phyloP scores from a whole-genome alignment of 768 basidiomycete genomes.

The Naganishia friedmannii region DNA sequence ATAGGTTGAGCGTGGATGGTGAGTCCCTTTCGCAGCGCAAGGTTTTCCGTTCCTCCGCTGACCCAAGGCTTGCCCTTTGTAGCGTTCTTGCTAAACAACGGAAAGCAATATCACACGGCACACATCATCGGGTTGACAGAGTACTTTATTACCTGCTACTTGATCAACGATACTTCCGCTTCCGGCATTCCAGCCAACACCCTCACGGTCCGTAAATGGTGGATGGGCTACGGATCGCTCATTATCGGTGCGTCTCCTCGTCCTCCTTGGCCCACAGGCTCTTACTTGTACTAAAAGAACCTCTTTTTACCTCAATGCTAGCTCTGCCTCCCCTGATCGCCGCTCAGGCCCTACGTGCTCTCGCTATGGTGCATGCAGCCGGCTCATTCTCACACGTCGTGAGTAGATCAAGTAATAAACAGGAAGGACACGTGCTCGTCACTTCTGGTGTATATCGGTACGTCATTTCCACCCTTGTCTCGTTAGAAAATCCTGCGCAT shows the following conservation, averaged over 20 bases:
- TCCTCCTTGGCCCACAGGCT: slow-evolving; percentile 4
- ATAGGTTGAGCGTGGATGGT: slow-evolving; percentile 92
- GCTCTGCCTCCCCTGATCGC: slow-evolving; percentile 65
- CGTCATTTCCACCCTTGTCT: slow-evolving; percentile 40
- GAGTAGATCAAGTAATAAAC: slow-evolving; percentile 63
- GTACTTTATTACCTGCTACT: slow-evolving; percentile 59
- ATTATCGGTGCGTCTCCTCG: slow-evolving; percentile 59
- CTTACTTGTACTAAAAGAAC: not conserved
- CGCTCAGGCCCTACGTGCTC: slow-evolving; percentile 76
- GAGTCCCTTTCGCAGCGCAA: slow-evolving; percentile 51
- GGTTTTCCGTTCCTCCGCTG: not conserved
- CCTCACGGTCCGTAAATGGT: slow-evolving; percentile 19
- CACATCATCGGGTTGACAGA: slow-evolving; percentile 74
- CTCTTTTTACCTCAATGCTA: slow-evolving; percentile 42
- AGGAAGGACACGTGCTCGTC: slow-evolving; percentile 71
- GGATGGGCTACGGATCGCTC: slow-evolving; percentile 26
- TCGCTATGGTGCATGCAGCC: slow-evolving; percentile 94
- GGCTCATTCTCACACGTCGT: slow-evolving; percentile 90
- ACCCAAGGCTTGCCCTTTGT: not conserved
- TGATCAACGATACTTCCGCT: slow-evolving; percentile 3
- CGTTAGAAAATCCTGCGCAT: too few species aligned
- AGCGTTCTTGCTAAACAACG: slow-evolving; percentile 95
- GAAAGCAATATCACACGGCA: slow-evolving; percentile 75
- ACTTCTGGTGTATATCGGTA: slow-evolving; percentile 86
- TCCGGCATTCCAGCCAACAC: not conserved